Conservation (phyloP, 768 basidiomycete species). For the Boletus coccyginus region DNA sequence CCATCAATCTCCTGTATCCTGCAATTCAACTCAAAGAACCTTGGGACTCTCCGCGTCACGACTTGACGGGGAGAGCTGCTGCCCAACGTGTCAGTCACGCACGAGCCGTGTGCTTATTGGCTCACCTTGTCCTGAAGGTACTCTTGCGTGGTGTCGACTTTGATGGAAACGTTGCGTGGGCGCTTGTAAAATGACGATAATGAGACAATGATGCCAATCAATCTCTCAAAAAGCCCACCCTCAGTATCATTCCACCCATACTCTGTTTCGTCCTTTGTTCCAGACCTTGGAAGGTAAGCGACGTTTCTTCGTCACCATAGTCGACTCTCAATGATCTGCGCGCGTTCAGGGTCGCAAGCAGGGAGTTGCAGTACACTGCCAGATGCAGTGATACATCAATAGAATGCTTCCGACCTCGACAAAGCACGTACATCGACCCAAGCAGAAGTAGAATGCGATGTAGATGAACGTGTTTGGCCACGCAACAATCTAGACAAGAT, state of each 20-base stretch:
- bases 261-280: constrained; percentile 8
- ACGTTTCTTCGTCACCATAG: constrained; percentile 4
- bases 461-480: constrained; percentile 51
- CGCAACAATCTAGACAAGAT: constrained; percentile 39
- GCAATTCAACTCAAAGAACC: neutral
- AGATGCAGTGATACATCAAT: constrained; percentile 14
- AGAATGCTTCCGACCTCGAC: too few species aligned
- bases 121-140: constrained; percentile 38
- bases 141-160: constrained; percentile 61
- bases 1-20: too few species aligned
- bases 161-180: constrained; percentile 53
- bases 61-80: neutral
- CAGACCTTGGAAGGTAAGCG: constrained; percentile 5
- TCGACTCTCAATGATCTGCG: constrained; percentile 43
- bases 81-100: neutral
- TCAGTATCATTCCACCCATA: neutral
- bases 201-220: neutral
- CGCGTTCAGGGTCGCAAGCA: constrained; percentile 57
- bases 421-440: constrained; percentile 49
- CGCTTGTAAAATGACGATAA: constrained; percentile 1
- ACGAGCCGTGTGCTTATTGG: neutral
- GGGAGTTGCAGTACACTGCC: constrained; percentile 52
- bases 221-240: neutral
- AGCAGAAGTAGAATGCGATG: constrained; percentile 57
- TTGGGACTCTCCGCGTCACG: constrained; percentile 3